Evolutionary conservation across 441 rosid genomes (phyloP), one percentile per base, ranked within the genome.

Genomic region (Theobroma grandiflorum): DNA sequence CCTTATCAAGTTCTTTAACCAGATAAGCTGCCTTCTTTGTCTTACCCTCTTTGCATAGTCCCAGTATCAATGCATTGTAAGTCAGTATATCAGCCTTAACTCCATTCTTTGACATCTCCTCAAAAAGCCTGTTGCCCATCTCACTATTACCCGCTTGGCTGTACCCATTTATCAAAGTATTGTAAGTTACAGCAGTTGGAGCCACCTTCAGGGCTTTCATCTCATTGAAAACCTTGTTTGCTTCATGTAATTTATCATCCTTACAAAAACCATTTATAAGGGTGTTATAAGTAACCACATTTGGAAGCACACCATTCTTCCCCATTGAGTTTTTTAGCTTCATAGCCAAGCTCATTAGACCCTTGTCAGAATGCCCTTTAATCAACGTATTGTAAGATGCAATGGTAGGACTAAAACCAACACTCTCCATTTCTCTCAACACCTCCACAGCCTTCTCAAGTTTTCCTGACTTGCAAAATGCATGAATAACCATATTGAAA

Each of bases 21-120:
- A 94, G 78, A 80, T 82, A 87, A 5, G 98, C 97, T 80, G 98
- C 96, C 80, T 90, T 94, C 92, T 90, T 95, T n/a, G 98, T 95
- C 94, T 92, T 94, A 2, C 95, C 99, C 74, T 86, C 94, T 70
- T 87, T 91, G 88, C 98, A 95, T 4, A 91, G 81, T 50, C 98
- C 98, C 72, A 85, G 81, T 55, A 95, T 91, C 89, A 93, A 85
- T 0, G 95, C 95, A 45, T 95, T 95, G 66, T 92, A 93, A 0
- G 96, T 92, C 84, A 93, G 59, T 81, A 92, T 80, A 74, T 92
- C 94, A 16, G 91, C 88, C 83, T 88, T 88, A 76, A 92, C 82
- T 15, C 89, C 90, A 59, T 81, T 77, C 52, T 82, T 87, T 33
- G 75, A 81, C 96, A 95, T 92, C 80, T 92, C 92, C 74, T 93